Percentiles rank a stretch among this genome's conserved stretches.
Conservation (phyloP, 78 protist species). For the Fonticula alba region DNA sequence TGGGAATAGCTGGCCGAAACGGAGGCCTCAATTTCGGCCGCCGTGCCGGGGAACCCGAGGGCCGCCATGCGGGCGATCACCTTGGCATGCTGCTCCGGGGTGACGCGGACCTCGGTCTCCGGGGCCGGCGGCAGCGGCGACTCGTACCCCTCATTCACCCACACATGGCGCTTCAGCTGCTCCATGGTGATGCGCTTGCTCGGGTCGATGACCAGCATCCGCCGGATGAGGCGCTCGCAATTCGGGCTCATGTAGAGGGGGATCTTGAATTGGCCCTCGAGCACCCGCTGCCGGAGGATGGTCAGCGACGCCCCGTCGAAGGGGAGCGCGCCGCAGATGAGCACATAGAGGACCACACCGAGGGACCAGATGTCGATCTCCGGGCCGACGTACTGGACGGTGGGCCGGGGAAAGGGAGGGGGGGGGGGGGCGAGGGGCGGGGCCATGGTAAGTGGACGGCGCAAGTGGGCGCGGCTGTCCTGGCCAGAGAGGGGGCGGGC, state of each 20-base stretch:
- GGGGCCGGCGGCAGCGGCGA: too few species aligned
- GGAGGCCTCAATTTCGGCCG: too few species aligned
- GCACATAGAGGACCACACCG: slow-evolving; percentile 83
- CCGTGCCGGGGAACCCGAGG: too few species aligned
- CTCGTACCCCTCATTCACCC: slow-evolving; percentile 24
- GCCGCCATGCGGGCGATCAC: too few species aligned
- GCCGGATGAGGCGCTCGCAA: slow-evolving; percentile 53
- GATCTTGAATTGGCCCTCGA: slow-evolving; percentile 36
- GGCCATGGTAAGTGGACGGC: too few species aligned
- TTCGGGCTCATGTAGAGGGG: slow-evolving; percentile 29
- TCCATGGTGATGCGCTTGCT: slow-evolving; percentile 35
- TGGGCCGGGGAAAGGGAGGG: too few species aligned
- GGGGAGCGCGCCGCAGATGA: slow-evolving; percentile 90
- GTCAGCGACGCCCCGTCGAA: slow-evolving; percentile 87
- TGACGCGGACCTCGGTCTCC: too few species aligned
- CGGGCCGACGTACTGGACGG: slow-evolving; percentile 59
- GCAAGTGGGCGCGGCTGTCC: too few species aligned
- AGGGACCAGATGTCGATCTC: slow-evolving; percentile 74
- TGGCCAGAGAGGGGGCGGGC: too few species aligned
- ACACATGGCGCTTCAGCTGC: slow-evolving; percentile 36
- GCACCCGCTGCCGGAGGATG: slow-evolving; percentile 73
- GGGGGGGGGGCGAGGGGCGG: too few species aligned
- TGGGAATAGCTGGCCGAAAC: too few species aligned
- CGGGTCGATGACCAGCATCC: slow-evolving; percentile 88
- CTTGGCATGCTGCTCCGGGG: too few species aligned